Percentiles rank a stretch among this genome's conserved stretches.
phyloP scores from a whole-genome alignment of 2,329 filamentous ascomycete species.

The Septoria petroselini region DNA sequence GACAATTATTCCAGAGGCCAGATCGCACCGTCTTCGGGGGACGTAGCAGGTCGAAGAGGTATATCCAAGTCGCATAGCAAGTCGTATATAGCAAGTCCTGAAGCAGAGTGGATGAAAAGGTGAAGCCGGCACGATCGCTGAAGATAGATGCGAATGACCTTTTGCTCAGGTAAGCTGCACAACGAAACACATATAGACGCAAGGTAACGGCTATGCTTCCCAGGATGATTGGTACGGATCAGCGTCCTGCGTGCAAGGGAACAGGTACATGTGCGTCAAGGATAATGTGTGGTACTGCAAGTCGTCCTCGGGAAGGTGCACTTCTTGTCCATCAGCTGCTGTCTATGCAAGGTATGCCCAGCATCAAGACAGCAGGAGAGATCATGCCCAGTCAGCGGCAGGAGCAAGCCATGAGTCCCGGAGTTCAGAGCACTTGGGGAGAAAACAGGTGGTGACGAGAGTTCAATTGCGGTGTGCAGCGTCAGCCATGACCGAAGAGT shows the following conservation, averaged over 20 bases:
- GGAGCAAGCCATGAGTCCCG: constrained; percentile 16
- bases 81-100: not conserved
- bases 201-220: constrained; percentile 11
- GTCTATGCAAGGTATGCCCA: constrained; percentile 12
- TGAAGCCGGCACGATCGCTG: not conserved
- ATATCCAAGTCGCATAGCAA: too few relatives aligned
- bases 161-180: constrained; percentile 10
- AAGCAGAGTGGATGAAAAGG: not conserved
- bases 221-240: constrained; percentile 17
- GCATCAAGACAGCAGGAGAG: constrained; percentile 8
- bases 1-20: too few relatives aligned
- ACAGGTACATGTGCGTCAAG: constrained; percentile 7
- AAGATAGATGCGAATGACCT: not conserved
- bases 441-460: constrained; percentile 6
- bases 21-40: too few relatives aligned
- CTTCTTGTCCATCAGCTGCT: not conserved
- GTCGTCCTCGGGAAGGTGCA: constrained; percentile 10
- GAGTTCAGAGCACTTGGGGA: not conserved
- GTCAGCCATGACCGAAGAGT: constrained; percentile 17
- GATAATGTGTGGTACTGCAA: constrained; percentile 2
- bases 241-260: constrained; percentile 13
- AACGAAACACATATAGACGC: constrained; percentile 12
- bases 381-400: constrained; percentile 10
- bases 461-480: constrained; percentile 12
- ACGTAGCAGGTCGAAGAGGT: too few relatives aligned